Base-by-base conservation (phyloP, 108 stramenopile genomes). In the Cyclotella kingstonii region DNA sequence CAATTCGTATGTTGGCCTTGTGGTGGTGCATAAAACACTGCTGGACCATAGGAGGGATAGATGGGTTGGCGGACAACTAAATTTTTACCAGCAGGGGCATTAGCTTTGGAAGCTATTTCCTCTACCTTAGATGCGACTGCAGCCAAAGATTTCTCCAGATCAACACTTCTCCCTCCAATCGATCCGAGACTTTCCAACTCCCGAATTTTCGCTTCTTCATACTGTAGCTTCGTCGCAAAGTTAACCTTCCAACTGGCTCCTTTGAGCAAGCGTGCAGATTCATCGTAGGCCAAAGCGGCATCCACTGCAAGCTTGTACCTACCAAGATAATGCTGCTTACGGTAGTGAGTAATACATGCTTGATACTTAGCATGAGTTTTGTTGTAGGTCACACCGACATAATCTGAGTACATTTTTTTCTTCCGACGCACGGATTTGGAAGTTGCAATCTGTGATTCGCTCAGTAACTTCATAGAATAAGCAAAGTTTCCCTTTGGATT, bases 331-430 rank as follows among this genome's bases (percentile, higher is more conserved):
- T 79, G 73, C 43, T 79, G 78, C 23, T 73, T 75, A 8, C 78
- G 41, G 23, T 79, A 79, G 53, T 79, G 78, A 11, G 78, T 79
- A 35, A 79, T 75, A 35, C 78, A 79, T 15, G 73, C 54, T 54
- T 79, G 78, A 49, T 75, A 79, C 39, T 79, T 79, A 43, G 78
- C 73, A 40, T 79, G 78, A n/a, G 78, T 79, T 34, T 75, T 75
- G 54, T 79, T 79, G 73, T 79, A 79, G 2, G 78, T 79, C 12
- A 79, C 78, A 1, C 78, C 78, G 0, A 79, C 78, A 57, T 69
- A 79, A 64, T 79, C 73, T 5, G 73, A 76, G 42, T 79, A 79
- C 78, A 79, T 79, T 42, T 79, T 79, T 42, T 63, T 70, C 19
- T 61, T 63, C 0, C 66, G 23, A 25, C 57, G 51, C 0, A 50